Evolutionary conservation across 139 green algal species (phyloP), one percentile per base, ranked within the genome.

Genomic region (Gonium pectorale): DNA sequence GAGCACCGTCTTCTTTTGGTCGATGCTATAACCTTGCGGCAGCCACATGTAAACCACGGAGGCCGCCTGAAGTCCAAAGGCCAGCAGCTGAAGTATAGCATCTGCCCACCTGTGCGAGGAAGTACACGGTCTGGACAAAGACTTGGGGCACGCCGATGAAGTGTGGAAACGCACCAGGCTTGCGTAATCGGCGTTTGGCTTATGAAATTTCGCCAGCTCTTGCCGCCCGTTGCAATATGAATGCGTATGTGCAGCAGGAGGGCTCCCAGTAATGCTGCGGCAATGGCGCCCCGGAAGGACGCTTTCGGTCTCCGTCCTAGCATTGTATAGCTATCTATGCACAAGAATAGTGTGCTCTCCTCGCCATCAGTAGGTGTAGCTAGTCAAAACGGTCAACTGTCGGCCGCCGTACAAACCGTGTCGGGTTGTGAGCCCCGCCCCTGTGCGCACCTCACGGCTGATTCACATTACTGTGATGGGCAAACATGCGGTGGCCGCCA

Each of bases 61-160:
- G 0, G 29, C 19, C 29, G 62, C 35, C 41, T 72, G 75, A 6
- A 82, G 41, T 0, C 19, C 24, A 19, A 70, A 69, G 38, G 54
- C 73, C n/a, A 69, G 29, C 1, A 69, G 29, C 37, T 81, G 73
- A 40, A 81, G 40, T 6, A 24, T 22, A 41, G 54, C 73, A 67
- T 81, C 73, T 19, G 38, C 26, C 73, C 73, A 81, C 73, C 73
- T 81, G 27, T 9, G n/a, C n/a, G n/a, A n/a, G n/a, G n/a, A n/a
- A n/a, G n/a, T n/a, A n/a, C n/a, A n/a, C n/a, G n/a, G n/a, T n/a
- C n/a, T n/a, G n/a, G n/a, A n/a, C n/a, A n/a, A n/a, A n/a, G n/a
- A n/a, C n/a, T n/a, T n/a, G n/a, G n/a, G n/a, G n/a, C n/a, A n/a
- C n/a, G n/a, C n/a, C n/a, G n/a, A n/a, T n/a, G n/a, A n/a, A n/a